Conservation (phyloP, 768 basidiomycete genomes). For the Suillus alpinus region DNA sequence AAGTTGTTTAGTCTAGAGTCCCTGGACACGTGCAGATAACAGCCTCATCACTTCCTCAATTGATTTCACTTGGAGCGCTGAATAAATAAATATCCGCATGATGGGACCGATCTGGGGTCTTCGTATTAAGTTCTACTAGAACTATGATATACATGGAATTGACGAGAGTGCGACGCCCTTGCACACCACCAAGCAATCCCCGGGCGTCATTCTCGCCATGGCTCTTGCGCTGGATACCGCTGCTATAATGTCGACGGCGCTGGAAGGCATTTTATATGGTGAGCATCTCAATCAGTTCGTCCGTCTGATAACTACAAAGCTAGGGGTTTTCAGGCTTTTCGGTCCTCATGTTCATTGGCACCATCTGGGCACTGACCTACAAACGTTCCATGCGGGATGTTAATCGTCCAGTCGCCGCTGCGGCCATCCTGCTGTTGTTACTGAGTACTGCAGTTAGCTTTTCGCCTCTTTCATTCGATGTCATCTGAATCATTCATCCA, state of each 20-base stretch:
- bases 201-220: neutral
- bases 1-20: no score
- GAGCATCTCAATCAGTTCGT: neutral
- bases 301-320: neutral
- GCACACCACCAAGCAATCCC: neutral
- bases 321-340: neutral
- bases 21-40: no score
- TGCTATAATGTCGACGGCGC: neutral
- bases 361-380: neutral
- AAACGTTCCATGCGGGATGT: neutral
- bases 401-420: conserved; percentile 13
- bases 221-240: neutral
- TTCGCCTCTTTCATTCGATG: neutral
- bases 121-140: neutral
- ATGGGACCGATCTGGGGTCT: neutral
- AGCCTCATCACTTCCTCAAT: neutral
- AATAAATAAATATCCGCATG: neutral
- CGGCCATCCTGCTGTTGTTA: conserved; percentile 16
- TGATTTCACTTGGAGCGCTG: neutral
- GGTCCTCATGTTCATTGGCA: neutral
- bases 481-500: neutral
- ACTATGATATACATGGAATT: neutral
- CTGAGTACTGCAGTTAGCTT: conserved; percentile 20
- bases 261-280: neutral
- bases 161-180: neutral